phyloP scores from a whole-genome alignment of 2,329 filamentous ascomycete genomes.

The Fusarium succisae region DNA sequence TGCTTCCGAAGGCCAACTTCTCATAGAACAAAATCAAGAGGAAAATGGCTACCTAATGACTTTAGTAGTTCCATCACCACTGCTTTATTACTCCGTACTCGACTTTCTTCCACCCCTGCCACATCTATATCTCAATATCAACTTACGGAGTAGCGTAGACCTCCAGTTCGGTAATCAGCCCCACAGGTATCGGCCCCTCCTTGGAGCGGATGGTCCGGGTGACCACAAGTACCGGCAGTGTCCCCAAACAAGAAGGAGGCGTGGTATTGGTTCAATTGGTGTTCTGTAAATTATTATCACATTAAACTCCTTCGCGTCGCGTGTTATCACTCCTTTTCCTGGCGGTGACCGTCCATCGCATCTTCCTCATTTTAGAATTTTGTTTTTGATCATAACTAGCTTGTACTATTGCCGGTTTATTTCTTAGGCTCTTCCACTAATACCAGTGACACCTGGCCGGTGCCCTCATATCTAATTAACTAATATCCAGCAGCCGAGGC shows the following conservation, averaged over 20 bases:
- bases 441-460: conserved; percentile 1
- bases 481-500: conserved; percentile 31
- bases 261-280: conserved; percentile 1
- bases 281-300: conserved; percentile 15
- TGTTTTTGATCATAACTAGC: not conserved
- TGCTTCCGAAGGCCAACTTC: not conserved
- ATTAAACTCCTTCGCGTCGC: conserved; percentile 9
- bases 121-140: not conserved
- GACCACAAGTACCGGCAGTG: conserved; percentile 11
- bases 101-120: not conserved
- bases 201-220: not conserved
- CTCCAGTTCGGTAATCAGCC: conserved; percentile 10
- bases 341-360: not conserved
- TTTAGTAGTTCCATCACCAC: not conserved
- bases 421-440: conserved; percentile 25
- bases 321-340: conserved; percentile 8
- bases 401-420: not conserved
- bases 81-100: not conserved
- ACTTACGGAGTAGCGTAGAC: not conserved
- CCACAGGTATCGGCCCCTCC: conserved; percentile 14
- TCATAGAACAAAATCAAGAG: not conserved
- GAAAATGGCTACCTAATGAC: not conserved
- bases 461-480: conserved; percentile 29
- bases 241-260: conserved; percentile 22
- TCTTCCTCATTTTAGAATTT: not conserved